A percentile compares a stretch with the other conserved stretches of the same genome.
phyloP scores from a whole-genome alignment of 495 filamentous ascomycete species.

The Aspergillus panamensis region DNA sequence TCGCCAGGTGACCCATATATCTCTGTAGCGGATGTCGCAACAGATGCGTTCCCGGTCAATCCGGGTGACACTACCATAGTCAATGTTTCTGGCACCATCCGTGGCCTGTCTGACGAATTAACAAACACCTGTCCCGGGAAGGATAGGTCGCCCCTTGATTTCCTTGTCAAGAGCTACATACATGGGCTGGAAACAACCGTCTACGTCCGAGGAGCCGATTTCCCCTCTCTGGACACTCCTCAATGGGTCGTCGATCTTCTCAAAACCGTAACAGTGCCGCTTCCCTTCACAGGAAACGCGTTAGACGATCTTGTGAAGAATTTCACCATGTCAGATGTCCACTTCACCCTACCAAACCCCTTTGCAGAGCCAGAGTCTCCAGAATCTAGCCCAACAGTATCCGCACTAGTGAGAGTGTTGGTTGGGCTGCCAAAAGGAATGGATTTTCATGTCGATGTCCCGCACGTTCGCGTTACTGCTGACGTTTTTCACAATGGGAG shows the following conservation, averaged over 20 bases:
- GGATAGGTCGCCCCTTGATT: conserved; percentile 76
- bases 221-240: conserved; percentile 63
- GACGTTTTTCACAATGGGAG: conserved; percentile 72
- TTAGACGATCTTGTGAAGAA: conserved; percentile 80
- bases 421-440: conserved; percentile 78
- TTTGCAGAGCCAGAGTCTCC: conserved; percentile 73
- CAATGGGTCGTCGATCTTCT: conserved; percentile 78
- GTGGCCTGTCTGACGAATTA: conserved; percentile 65
- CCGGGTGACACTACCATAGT: conserved; percentile 63
- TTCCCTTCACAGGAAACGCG: conserved; percentile 75
- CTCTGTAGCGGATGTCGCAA: conserved; percentile 71
- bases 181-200: conserved; percentile 72
- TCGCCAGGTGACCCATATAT: conserved; percentile 57
- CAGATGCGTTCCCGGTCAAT: conserved; percentile 57
- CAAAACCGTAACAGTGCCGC: conserved; percentile 74
- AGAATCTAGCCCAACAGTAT: conserved; percentile 69
- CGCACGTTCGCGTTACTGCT: conserved; percentile 66
- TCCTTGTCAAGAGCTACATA: conserved; percentile 77
- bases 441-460: conserved; percentile 76
- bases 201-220: conserved; percentile 71
- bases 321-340: conserved; percentile 77
- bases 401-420: conserved; percentile 73
- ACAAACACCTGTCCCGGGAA: conserved; percentile 68
- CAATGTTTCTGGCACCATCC: conserved; percentile 64
- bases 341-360: conserved; percentile 77